These are phyloP conservation scores for Phlyctochytrium bullatum DNA, from an alignment of 192 early-diverging fungal genomes.

Conservation along the genomic window DNA sequence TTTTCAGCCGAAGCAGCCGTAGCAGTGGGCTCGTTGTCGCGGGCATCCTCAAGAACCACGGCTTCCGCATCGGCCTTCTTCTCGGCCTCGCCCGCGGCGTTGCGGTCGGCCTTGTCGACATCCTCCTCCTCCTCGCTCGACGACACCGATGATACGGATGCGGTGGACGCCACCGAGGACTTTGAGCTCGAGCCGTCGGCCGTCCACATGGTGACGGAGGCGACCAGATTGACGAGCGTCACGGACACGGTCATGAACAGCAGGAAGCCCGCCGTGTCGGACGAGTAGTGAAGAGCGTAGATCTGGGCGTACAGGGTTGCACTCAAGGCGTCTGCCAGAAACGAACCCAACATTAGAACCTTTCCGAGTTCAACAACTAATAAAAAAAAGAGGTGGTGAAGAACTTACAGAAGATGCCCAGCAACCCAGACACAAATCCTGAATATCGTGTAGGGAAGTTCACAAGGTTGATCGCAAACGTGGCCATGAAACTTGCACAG, in stretches of 20 bases:
- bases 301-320: constrained; percentile 29
- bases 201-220: constrained; percentile 8
- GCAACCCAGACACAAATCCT: constrained; percentile 23
- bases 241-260: constrained; percentile 13
- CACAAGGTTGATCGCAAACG: constrained; percentile 8
- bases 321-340: constrained; percentile 18
- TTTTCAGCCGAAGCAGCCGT: background rate
- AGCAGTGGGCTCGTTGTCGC: background rate
- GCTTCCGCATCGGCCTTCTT: background rate
- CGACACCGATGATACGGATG: background rate
- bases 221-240: constrained; percentile 19
- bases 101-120: background rate
- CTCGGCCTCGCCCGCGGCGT: background rate
- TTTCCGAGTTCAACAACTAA: background rate
- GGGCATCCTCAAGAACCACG: background rate
- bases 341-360: background rate
- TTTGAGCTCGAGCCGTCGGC: too few relatives aligned
- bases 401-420: constrained; percentile 20
- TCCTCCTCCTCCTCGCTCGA: background rate
- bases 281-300: background rate
- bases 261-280: constrained; percentile 16
- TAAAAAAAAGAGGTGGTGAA: background rate
- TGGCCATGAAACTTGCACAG: constrained; percentile 20
- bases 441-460: constrained; percentile 16
- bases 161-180: too few relatives aligned